Evolutionary conservation across 176 grass and related monocot genomes (phyloP), one percentile per base, ranked within the genome.

Genomic region (Triticum monococcum): DNA sequence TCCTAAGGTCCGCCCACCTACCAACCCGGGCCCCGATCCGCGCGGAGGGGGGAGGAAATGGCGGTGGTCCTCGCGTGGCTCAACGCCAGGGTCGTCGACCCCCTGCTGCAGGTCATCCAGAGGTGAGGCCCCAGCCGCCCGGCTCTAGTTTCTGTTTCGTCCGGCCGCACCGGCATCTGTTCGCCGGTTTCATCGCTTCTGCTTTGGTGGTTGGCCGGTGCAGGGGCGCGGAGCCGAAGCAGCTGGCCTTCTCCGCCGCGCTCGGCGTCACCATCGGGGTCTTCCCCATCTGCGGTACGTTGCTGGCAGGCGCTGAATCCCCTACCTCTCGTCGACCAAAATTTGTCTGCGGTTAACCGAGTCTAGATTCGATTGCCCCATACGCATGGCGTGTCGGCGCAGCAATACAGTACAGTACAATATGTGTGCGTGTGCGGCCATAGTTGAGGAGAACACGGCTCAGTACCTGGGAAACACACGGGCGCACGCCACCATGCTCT

Each of bases 281-380:
- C 28, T 98, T 98, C 85, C 96, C 93, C 1, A 95, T 98, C 64
- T 98, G 93, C 33, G 96, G 96, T 98, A 80, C 83, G 96, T 54
- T 54, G 66, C 14, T 1, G 20, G 13, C 57, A n/a, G 5, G 35
- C 35, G 6, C 37, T 9, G 37, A 8, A 38, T 3, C 9, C 9
- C 61, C 63, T 3, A 1, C 63, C 0, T 65, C 26, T 2, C 63
- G 5, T n/a, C 10, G 23, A 5, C 4, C 1, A 12, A 12, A 10
- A 48, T 3, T 11, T 48, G 5, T 50, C 50, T 52, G 52, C 52
- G 1, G 52, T 56, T 56, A 18, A 26, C 10, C 13, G 6, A 35
- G 23, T 43, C 59, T 12, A 40, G 12, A 59, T 81, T 16, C 66
- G 14, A 23, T 61, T 8, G 22, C 7, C 10, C 57, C 0, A 4